Evolutionary conservation across 805 yeast species (phyloP).

Genomic region (Kregervanrija delftensis): DNA sequence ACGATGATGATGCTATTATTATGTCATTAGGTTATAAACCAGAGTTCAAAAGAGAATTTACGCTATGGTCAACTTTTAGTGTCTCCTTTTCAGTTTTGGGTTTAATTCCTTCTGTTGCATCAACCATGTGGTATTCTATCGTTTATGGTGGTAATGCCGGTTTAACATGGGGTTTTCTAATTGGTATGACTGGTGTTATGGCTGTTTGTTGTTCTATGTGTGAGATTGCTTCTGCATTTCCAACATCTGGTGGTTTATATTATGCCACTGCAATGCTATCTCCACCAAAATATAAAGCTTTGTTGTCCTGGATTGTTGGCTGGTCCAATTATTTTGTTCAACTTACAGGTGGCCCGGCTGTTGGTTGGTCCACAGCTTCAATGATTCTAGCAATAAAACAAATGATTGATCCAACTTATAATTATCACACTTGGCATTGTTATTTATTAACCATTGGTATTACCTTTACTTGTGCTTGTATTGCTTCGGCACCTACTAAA

Average conservation of each 20-base stretch:
- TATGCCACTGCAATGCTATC: constrained; percentile 59
- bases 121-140: constrained; percentile 52
- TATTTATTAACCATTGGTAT: constrained; percentile 46
- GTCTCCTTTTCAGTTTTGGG: constrained; percentile 61
- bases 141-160: constrained; percentile 58
- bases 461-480: constrained; percentile 38
- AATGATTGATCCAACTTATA: constrained; percentile 32
- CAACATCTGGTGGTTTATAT: constrained; percentile 61
- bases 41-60: constrained; percentile 56
- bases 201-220: constrained; percentile 56
- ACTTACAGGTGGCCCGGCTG: constrained; percentile 55
- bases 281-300: constrained; percentile 45
- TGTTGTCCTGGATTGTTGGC: constrained; percentile 54
- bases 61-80: constrained; percentile 49
- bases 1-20: constrained; percentile 44
- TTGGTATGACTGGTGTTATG: constrained; percentile 48
- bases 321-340: constrained; percentile 61
- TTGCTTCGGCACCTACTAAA: constrained; percentile 47
- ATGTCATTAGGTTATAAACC: constrained; percentile 55
- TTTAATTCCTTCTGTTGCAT: constrained; percentile 57
- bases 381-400: constrained; percentile 48
- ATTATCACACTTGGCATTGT: constrained; percentile 40
- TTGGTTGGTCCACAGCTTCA: constrained; percentile 49
- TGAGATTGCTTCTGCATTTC: constrained; percentile 56
- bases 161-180: constrained; percentile 52